A percentile compares a stretch with the other conserved stretches of the same genome.
Conservation (phyloP, 192 early-diverging fungal species). For the Rhizoclosmatium sp. region DNA sequence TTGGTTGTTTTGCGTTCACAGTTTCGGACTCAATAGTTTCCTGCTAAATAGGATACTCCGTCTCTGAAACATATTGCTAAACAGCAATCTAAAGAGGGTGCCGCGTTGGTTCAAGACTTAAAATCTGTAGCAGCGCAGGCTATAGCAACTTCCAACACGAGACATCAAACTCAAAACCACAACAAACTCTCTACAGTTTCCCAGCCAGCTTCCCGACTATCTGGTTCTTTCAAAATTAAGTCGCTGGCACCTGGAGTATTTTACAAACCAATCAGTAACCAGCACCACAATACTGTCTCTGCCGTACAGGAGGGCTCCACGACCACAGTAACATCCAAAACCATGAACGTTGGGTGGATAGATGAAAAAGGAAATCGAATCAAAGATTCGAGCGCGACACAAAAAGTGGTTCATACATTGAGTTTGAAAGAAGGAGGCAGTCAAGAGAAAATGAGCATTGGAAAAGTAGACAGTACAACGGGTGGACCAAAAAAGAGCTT, state of each 20-base stretch:
- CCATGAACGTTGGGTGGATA: neutral
- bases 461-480: no score
- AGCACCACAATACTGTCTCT: neutral
- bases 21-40: no score
- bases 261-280: conserved; percentile 1
- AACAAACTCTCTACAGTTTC: neutral
- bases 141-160: neutral
- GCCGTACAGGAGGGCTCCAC: neutral
- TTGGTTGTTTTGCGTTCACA: no score
- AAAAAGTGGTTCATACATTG: neutral
- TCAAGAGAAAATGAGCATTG: neutral
- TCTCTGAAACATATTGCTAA: neutral
- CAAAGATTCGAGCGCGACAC: neutral
- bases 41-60: neutral
- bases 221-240: conserved; percentile 12
- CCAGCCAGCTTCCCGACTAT: neutral
- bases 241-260: neutral
- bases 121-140: no score
- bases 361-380: neutral
- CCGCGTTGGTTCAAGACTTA: no score
- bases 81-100: no score
- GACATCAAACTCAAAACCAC: neutral
- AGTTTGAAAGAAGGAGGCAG: neutral
- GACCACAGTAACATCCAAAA: neutral
- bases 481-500: no score